A percentile compares a stretch with the other conserved stretches of the same genome.
Conservation (phyloP, 306 rosid genomes). For the Echinosophora koreensis region DNA sequence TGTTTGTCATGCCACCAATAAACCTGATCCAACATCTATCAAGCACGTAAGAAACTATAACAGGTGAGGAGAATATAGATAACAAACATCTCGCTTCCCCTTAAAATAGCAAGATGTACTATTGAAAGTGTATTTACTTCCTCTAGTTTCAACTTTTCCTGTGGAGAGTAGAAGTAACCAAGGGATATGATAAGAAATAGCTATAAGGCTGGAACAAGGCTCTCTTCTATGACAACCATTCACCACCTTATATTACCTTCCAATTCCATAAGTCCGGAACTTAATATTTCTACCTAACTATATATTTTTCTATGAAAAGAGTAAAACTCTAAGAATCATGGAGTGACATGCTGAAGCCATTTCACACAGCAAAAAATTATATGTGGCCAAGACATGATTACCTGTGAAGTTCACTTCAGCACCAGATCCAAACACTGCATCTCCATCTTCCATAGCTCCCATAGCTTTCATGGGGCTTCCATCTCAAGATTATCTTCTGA, state of each 20-base stretch:
- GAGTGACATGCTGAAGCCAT: too few species aligned
- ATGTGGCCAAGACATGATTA: slow-evolving; percentile 41
- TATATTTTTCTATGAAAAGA: slow-evolving; percentile 11
- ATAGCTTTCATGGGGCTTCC: slow-evolving; percentile 92
- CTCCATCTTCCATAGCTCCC: slow-evolving; percentile 99
- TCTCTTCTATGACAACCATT: not conserved
- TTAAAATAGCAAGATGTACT: slow-evolving; percentile 3
- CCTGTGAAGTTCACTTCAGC: slow-evolving; percentile 98
- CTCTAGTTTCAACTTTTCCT: not conserved
- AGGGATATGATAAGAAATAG: not conserved
- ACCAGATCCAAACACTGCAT: slow-evolving; percentile 89
- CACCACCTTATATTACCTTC: too few species aligned
- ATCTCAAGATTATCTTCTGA: slow-evolving; percentile 81
- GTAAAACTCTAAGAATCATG: slow-evolving; percentile 8
- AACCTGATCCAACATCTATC: slow-evolving; percentile 66
- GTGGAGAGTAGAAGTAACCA: not conserved
- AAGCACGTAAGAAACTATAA: slow-evolving; percentile 6
- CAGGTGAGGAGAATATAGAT: not conserved
- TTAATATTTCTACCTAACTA: not conserved
- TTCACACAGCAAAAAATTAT: not conserved
- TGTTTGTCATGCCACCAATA: slow-evolving; percentile 99
- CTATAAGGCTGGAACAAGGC: not conserved
- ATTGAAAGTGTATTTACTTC: not conserved
- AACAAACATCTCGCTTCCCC: not conserved
- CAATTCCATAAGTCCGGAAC: not conserved